Base-by-base conservation (phyloP, 495 filamentous ascomycete species). In the Lasiosphaeris hirsuta region DNA sequence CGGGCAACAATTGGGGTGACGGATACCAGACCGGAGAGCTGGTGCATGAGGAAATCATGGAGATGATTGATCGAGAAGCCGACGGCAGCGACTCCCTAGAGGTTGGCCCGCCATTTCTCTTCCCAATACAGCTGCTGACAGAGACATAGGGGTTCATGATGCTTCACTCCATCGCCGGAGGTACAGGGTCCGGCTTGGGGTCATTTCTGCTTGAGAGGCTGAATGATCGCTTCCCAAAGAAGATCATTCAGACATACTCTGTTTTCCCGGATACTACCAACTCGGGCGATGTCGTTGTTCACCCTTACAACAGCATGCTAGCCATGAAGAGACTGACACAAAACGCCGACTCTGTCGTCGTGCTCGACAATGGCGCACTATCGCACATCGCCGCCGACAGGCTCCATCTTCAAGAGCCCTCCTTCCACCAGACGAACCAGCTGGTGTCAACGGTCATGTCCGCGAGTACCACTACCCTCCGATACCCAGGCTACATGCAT, bases 401-500 rank as follows among this genome's bases (percentile, higher is more conserved):
- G 61, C 82, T 98, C 14, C 95, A 98, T 67, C 86, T 97, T 19
- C 90, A 96, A 69, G 84, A 93, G 65, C 92, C 93, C 3, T 96
- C 93, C 0, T 96, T 96, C 70, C 87, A 93, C 53, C 94, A 98
- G 69, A 97, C 95, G 10, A 98, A 98, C 70, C 95, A 97, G 69
- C 80, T 98, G 23, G 93, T 96, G 9, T 96, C 93, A 30, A 98
- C 95, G 2, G 95, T 98, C 61, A 98, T 98, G 94, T 97, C 92
- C 19, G 94, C 95, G 9, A 93, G 90, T 64, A 98, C 94, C 1
- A 96, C 92, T 6, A 96, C 94, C 7, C 86, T 98, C 35, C 84
- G 94, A 57, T 97, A 98, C 70, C 94, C 94, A 1, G 94, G 95
- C 23, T 98, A 98, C 68, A 97, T 98, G 95, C 94, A 98, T 76